These are phyloP conservation scores for Diaporthe humulicola DNA, from an alignment of 2,329 filamentous ascomycete species.

Conservation along the genomic window DNA sequence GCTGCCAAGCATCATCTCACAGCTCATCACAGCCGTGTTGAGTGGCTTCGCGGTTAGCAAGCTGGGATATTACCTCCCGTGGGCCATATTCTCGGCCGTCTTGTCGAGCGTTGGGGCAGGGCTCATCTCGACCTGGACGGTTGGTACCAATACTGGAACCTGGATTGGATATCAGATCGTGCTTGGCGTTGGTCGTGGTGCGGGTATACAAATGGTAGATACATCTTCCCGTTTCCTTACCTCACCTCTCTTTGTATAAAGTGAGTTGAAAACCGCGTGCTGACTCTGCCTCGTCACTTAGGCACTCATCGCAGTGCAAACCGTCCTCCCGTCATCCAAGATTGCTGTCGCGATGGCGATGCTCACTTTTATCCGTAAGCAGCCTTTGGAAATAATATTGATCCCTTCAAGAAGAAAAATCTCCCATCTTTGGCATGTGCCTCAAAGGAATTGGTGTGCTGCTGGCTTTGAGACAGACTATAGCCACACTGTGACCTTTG, in stretches of 20 bases:
- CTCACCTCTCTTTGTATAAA: not conserved
- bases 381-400: not conserved
- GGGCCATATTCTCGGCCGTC: slow-evolving; percentile 34
- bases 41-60: slow-evolving; percentile 28
- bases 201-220: slow-evolving; percentile 32
- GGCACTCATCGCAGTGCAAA: slow-evolving; percentile 46
- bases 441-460: not conserved
- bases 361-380: slow-evolving; percentile 43
- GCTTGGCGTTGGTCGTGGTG: slow-evolving; percentile 39
- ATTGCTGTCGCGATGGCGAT: slow-evolving; percentile 46
- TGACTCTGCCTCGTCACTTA: slow-evolving; percentile 25
- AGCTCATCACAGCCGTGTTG: slow-evolving; percentile 23
- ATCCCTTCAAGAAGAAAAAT: not conserved
- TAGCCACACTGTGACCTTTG: too few relatives aligned
- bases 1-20: slow-evolving; percentile 24
- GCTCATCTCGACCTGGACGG: slow-evolving; percentile 40
- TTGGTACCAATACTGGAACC: slow-evolving; percentile 32
- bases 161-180: slow-evolving; percentile 42
- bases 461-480: not conserved
- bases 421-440: not conserved
- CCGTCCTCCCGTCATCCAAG: slow-evolving; percentile 42
- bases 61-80: slow-evolving; percentile 41
- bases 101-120: slow-evolving; percentile 38
- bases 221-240: not conserved
- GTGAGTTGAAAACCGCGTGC: not conserved